phyloP scores from a whole-genome alignment of 2,329 filamentous ascomycete species.

The Colletotrichum orchidophilum region DNA sequence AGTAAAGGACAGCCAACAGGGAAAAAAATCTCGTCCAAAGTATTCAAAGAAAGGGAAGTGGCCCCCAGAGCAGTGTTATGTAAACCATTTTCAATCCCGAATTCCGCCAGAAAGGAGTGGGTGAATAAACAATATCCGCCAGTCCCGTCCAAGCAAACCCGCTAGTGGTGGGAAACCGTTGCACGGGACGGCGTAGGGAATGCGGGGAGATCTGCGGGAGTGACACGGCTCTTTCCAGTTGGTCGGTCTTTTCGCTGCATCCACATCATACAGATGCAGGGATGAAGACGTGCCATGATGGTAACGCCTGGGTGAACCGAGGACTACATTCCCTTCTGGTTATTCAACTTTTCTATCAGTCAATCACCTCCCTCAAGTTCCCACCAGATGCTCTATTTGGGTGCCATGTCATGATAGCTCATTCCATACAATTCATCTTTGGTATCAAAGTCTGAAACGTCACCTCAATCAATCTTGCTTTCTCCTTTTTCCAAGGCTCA shows the following conservation, averaged over 20 bases:
- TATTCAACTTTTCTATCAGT: too few species aligned
- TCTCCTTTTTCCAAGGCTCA: too few species aligned
- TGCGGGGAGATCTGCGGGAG: conserved; percentile 26
- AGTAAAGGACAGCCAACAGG: background rate
- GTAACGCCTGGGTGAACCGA: background rate
- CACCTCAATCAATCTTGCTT: too few species aligned
- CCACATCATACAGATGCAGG: background rate
- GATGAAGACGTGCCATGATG: background rate
- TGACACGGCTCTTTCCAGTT: background rate
- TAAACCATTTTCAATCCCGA: conserved; percentile 9
- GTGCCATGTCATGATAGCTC: too few species aligned
- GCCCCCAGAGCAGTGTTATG: background rate
- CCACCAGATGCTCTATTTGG: too few species aligned
- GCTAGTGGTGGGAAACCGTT: conserved; percentile 26
- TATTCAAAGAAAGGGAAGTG: background rate
- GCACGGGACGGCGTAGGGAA: conserved; percentile 7
- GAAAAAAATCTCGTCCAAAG: background rate
- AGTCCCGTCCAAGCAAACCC: conserved; percentile 24
- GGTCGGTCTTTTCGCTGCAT: background rate
- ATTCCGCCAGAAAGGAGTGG: conserved; percentile 14
- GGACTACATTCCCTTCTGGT: background rate
- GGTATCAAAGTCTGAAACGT: too few species aligned
- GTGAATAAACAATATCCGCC: conserved; percentile 1
- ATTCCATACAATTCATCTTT: too few species aligned
- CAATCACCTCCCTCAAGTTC: too few species aligned